These are phyloP conservation scores for Rhizopus delemar DNA, from an alignment of 371 early-diverging fungal species.

Conservation along the genomic window DNA sequence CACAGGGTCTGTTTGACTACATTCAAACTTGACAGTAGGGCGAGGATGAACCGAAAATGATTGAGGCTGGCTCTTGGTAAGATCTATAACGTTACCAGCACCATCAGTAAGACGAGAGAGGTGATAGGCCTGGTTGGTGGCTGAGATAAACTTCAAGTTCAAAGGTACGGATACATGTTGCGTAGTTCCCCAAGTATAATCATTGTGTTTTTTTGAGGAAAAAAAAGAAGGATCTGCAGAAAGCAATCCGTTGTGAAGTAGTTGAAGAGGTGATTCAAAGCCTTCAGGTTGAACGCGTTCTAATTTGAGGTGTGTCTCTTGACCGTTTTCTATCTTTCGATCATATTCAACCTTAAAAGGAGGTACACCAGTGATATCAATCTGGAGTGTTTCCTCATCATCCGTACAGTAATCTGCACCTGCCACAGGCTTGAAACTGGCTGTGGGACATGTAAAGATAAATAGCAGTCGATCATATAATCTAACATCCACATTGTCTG, in stretches of 20 bases:
- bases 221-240: slow-evolving; percentile 31
- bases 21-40: slow-evolving; percentile 40
- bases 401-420: slow-evolving; percentile 38
- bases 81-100: slow-evolving; percentile 41
- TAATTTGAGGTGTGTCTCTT: slow-evolving; percentile 20
- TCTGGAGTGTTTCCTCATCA: slow-evolving; percentile 31
- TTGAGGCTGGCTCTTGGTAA: slow-evolving; percentile 9
- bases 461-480: slow-evolving; percentile 32
- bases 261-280: slow-evolving; percentile 36
- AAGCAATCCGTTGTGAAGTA: slow-evolving; percentile 18
- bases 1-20: slow-evolving; percentile 37
- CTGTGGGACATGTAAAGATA: slow-evolving; percentile 49
- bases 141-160: slow-evolving; percentile 33
- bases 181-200: slow-evolving; percentile 41
- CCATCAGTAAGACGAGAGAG: slow-evolving; percentile 42
- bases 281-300: slow-evolving; percentile 47
- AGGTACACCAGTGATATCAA: slow-evolving; percentile 45
- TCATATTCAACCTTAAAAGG: slow-evolving; percentile 44
- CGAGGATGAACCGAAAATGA: slow-evolving; percentile 35
- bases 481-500: slow-evolving; percentile 42
- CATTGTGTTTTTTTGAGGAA: slow-evolving; percentile 14
- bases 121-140: slow-evolving; percentile 29
- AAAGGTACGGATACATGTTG: slow-evolving; percentile 31
- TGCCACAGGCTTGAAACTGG: slow-evolving; percentile 25
- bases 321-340: slow-evolving; percentile 7